Evolutionary conservation across 768 basidiomycete genomes (phyloP).

Genomic region (Megacollybia marginata): DNA sequence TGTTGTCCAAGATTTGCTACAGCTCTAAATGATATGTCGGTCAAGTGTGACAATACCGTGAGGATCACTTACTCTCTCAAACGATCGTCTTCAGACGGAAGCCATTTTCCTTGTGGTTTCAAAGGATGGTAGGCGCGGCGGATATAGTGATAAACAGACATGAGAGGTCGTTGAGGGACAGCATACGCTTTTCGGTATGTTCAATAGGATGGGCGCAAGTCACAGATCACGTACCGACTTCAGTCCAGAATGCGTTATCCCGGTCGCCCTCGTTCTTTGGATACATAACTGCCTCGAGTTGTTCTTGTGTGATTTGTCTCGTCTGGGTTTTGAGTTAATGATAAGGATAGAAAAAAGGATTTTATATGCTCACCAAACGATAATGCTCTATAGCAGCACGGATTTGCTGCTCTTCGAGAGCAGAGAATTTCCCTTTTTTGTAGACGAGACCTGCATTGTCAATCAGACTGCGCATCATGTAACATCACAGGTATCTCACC

Average conservation of each 20-base stretch:
- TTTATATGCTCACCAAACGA: constrained; percentile 37
- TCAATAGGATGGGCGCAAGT: too few relatives aligned
- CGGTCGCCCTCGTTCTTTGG: constrained; percentile 53
- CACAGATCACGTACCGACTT: constrained; percentile 51
- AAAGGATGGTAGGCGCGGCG: constrained; percentile 64
- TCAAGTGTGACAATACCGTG: neutral
- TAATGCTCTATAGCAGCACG: constrained; percentile 58
- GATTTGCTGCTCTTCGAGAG: constrained; percentile 65
- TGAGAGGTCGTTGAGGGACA: constrained; percentile 70
- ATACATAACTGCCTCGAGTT: constrained; percentile 61
- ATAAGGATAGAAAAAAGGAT: neutral
- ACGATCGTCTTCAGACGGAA: constrained; percentile 52
- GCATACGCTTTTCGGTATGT: constrained; percentile 42
- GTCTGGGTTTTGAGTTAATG: constrained; percentile 23
- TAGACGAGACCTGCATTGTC: constrained; percentile 60
- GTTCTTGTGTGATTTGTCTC: constrained; percentile 44
- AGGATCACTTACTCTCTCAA: constrained; percentile 46
- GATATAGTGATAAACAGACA: constrained; percentile 80
- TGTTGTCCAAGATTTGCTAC: constrained; percentile 63
- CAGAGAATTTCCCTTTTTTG: constrained; percentile 84
- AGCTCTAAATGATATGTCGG: constrained; percentile 38
- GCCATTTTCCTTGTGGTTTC: constrained; percentile 67
- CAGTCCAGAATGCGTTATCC: constrained; percentile 70
- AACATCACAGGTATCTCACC: too few relatives aligned
- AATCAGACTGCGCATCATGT: too few relatives aligned